A percentile compares a stretch with the other conserved stretches of the same genome.
Conservation (phyloP, 2,329 filamentous ascomycete genomes). For the Balansia obtecta region DNA sequence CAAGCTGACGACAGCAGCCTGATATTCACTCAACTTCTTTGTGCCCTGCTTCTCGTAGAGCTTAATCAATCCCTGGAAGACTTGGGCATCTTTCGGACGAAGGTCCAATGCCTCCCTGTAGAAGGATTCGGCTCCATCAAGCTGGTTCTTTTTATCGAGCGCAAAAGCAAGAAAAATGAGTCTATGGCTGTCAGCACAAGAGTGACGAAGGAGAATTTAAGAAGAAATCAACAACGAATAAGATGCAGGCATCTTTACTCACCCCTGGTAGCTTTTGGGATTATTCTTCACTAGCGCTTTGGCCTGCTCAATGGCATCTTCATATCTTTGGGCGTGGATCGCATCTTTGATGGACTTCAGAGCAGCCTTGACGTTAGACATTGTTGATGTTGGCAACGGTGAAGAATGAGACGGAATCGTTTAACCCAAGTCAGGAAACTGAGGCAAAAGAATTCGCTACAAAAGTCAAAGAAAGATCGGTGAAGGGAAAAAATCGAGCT, state of each 20-base stretch:
- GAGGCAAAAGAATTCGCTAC: neutral
- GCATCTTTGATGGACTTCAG: conserved; percentile 73
- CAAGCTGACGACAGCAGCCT: conserved; percentile 57
- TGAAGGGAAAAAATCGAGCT: neutral
- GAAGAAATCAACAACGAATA: neutral
- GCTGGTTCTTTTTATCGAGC: conserved; percentile 60
- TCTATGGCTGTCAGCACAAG: conserved; percentile 17
- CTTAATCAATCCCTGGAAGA: conserved; percentile 81
- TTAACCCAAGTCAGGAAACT: neutral
- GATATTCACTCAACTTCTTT: conserved; percentile 61
- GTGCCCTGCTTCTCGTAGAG: conserved; percentile 69
- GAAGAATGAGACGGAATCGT: neutral
- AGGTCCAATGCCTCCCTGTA: conserved; percentile 62
- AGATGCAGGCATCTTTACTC: conserved; percentile 18
- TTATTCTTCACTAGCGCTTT: conserved; percentile 59
- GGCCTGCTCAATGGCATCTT: conserved; percentile 59
- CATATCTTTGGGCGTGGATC: conserved; percentile 67
- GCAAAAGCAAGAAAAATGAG: conserved; percentile 83
- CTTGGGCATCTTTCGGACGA: conserved; percentile 66
- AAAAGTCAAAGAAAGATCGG: neutral
- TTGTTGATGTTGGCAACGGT: conserved; percentile 13
- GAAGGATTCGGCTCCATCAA: conserved; percentile 60
- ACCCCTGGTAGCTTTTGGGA: conserved; percentile 71
- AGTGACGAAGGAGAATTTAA: neutral
- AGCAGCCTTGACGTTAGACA: conserved; percentile 53